phyloP scores from a whole-genome alignment of 1,284 basidiomycete species.

The Rhodotorula sp. region DNA sequence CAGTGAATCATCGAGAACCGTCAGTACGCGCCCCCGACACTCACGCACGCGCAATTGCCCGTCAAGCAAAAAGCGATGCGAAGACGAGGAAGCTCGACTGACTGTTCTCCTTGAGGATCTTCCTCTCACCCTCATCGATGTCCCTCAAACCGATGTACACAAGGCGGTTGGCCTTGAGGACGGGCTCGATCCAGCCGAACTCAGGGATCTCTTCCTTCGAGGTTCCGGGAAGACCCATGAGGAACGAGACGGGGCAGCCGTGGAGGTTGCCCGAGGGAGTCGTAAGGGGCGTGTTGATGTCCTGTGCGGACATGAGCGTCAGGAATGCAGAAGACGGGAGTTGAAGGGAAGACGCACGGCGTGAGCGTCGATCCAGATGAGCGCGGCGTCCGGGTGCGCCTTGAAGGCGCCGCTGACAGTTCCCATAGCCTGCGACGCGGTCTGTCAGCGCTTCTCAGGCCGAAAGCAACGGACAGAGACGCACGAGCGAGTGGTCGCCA shows the following conservation, averaged over 20 bases:
- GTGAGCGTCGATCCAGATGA: constrained; percentile 71
- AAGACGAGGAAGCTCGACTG: constrained; percentile 8
- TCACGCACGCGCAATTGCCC: too few species aligned
- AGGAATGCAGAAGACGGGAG: neutral
- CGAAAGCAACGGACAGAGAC: constrained; percentile 43
- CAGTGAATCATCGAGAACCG: too few species aligned
- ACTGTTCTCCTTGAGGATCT: constrained; percentile 74
- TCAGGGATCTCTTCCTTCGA: constrained; percentile 51
- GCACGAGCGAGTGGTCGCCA: constrained; percentile 87
- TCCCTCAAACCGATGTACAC: constrained; percentile 97
- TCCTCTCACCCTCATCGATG: constrained; percentile 85
- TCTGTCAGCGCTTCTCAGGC: neutral
- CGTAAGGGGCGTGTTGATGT: constrained; percentile 87
- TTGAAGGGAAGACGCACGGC: constrained; percentile 36
- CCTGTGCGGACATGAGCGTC: constrained; percentile 63
- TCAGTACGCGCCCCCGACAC: neutral
- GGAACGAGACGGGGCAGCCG: constrained; percentile 96
- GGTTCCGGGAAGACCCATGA: constrained; percentile 53
- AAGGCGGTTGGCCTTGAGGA: constrained; percentile 67
- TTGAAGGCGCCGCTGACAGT: constrained; percentile 73
- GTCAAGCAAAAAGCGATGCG: too few species aligned
- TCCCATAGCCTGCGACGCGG: constrained; percentile 70
- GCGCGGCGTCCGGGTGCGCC: constrained; percentile 63
- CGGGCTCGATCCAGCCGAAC: constrained; percentile 77
- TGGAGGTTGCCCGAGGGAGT: constrained; percentile 91